Base-by-base conservation (phyloP, 345 rosid species). In the Linum lewisii region DNA sequence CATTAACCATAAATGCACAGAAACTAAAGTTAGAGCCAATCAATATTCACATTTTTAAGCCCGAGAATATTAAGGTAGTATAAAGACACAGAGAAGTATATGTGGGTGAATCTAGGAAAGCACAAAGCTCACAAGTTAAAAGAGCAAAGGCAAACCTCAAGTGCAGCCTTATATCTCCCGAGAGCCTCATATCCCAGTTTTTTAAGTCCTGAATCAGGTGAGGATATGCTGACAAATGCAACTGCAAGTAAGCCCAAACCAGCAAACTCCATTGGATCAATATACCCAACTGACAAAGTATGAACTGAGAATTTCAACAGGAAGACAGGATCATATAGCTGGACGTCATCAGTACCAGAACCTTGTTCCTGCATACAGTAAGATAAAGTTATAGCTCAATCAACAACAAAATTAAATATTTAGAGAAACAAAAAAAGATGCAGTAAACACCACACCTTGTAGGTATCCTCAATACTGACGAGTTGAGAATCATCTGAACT, bases 191-290 rank as follows among this genome's bases (percentile, higher is more conserved):
- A 89, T 11, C 83, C 88, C 77, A 89, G 68, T 69, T 89, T 93
- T 73, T 95, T 87, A 69, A 89, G 77, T 69, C 76, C 85, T 58
- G 78, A 66, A 75, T 87, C 91, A 59, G 79, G 87, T 56, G 99
- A 89, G 77, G 99, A 81, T 71, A 80, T 75, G 83, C 94, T 78
- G 63, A 67, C 72, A 77, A 93, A 83, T 21, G 95, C 89, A 69
- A 93, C 67, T 26, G 95, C 91, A 71, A 93, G 91, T 85, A 93
- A 74, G 67, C 99, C 95, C 73, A 85, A 70, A 73, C 86, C 77
- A 67, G 91, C 79, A 72, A 89, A 87, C 68, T 93, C 95, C 51
- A 76, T 65, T 25, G 95, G 88, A 70, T 93, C 97, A 72, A 92
- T 63, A 63, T 82, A 82, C 68, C 85, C 79, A 63, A 36, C 51